Evolutionary conservation across 345 rosid genomes (phyloP).

Genomic region (Dovyalis caffra): DNA sequence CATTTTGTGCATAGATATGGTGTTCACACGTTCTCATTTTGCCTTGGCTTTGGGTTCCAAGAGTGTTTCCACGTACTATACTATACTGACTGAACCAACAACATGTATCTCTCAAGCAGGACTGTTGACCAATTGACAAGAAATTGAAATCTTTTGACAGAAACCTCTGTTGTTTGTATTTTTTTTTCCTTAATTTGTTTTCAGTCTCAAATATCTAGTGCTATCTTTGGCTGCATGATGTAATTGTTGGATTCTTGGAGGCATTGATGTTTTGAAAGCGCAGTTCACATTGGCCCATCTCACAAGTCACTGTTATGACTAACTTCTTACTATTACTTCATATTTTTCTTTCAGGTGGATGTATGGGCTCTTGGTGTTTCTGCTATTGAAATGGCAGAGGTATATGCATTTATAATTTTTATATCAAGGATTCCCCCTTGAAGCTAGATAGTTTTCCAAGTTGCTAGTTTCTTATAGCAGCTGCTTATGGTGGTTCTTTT

Average conservation of each 20-base stretch:
- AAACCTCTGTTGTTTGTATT: not conserved
- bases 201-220: not conserved
- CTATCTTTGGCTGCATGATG: not conserved
- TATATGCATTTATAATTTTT: slow-evolving; percentile 24
- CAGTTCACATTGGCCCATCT: not conserved
- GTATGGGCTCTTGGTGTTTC: slow-evolving; percentile 99
- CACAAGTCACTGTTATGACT: not conserved
- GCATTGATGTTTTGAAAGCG: not conserved
- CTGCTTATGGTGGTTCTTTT: not conserved
- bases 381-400: slow-evolving; percentile 99
- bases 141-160: not conserved
- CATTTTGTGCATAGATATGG: not conserved
- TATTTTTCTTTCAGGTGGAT: slow-evolving; percentile 69
- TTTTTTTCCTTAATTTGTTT: not conserved
- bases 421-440: not conserved
- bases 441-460: not conserved
- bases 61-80: not conserved
- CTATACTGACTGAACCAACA: not conserved
- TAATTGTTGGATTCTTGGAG: not conserved
- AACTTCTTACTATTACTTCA: slow-evolving; percentile 6
- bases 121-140: not conserved
- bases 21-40: not conserved
- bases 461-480: not conserved
- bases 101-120: not conserved
- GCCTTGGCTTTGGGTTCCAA: slow-evolving; percentile 7